Base-by-base conservation (phyloP, 306 rosid genomes). In the Acacia acuminata region DNA sequence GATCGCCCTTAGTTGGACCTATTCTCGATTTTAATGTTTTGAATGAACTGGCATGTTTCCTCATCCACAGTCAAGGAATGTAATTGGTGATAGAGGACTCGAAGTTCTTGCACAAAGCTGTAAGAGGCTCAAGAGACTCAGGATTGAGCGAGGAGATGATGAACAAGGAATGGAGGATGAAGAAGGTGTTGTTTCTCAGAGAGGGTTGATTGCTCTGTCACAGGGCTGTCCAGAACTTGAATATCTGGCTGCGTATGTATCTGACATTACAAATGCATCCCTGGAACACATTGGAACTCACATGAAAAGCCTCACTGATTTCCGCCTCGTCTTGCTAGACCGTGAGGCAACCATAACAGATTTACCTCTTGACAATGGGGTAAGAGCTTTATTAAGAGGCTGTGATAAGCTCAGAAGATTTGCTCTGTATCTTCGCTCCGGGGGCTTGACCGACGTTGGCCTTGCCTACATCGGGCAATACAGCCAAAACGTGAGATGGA, bases 291-390 rank as follows among this genome's bases (percentile, higher is more conserved):
- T 96, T 24, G 98, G 98, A 40, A 85, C 88, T 20, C 83, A 90
- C 88, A 88, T 91, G 19, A 96, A 90, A 76, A 96, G 92, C 79
- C 96, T 96, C 5, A 83, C 80, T 69, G 99, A 96, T 83, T 96
- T 96, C 76, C 99, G 99, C 63, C 97, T 96, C 0, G 99, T 94
- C 69, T 82, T 96, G 82, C 94, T 96, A 2, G 97, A 96, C 73
- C 92, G 92, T 19, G 97, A 91, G 83, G 96, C 75, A 79, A 86
- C 38, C 4, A 90, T 96, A 77, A 71, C 94, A 0, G 99, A 96
- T 84, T 86, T 96, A 84, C 99, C 99, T 8, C 99, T 96, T 47
- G 99, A 96, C 89, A 82, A 94, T 47, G 99, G 99, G 32, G 99
- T 96, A 63, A 90, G 88, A 82, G 94, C 97, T 32, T 79, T 96